phyloP scores from a whole-genome alignment of 2,329 filamentous ascomycete species.

The Microcyclospora tardicrescens region DNA sequence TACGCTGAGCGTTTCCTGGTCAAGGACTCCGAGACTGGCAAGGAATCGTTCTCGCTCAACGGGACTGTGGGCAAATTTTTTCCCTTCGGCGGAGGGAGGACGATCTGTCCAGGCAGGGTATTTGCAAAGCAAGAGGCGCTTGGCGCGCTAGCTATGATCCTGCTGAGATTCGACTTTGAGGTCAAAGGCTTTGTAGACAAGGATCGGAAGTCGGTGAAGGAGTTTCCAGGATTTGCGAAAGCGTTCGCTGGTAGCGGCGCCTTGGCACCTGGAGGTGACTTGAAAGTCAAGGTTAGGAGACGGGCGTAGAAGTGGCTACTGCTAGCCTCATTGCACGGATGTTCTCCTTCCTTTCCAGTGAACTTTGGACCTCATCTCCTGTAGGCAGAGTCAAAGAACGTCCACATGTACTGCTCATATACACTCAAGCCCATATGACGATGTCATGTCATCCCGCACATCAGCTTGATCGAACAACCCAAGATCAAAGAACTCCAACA shows the following conservation, averaged over 20 bases:
- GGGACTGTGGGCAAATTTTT: conserved; percentile 19
- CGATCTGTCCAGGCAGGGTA: conserved; percentile 12
- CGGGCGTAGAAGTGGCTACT: neutral
- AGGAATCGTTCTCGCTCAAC: conserved; percentile 14
- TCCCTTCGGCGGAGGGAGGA: conserved; percentile 21
- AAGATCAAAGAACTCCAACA: no score
- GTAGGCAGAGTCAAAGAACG: no score
- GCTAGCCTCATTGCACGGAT: no score
- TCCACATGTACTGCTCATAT: no score
- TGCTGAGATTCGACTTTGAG: conserved; percentile 17
- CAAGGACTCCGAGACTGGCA: conserved; percentile 15
- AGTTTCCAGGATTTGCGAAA: conserved; percentile 12
- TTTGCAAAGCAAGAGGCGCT: conserved; percentile 21
- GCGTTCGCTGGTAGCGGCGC: conserved; percentile 14
- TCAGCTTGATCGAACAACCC: no score
- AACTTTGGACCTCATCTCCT: no score
- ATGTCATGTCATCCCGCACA: no score
- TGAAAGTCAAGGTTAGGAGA: conserved; percentile 12
- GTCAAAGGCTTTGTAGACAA: conserved; percentile 14
- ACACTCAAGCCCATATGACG: no score
- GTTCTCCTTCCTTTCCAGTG: no score
- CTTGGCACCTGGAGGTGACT: conserved; percentile 15
- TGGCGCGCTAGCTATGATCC: conserved; percentile 14
- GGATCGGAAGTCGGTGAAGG: conserved; percentile 8
- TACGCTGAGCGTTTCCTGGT: conserved; percentile 18